Evolutionary conservation across 345 rosid species (phyloP).

Genomic region (Gossypium bickii): DNA sequence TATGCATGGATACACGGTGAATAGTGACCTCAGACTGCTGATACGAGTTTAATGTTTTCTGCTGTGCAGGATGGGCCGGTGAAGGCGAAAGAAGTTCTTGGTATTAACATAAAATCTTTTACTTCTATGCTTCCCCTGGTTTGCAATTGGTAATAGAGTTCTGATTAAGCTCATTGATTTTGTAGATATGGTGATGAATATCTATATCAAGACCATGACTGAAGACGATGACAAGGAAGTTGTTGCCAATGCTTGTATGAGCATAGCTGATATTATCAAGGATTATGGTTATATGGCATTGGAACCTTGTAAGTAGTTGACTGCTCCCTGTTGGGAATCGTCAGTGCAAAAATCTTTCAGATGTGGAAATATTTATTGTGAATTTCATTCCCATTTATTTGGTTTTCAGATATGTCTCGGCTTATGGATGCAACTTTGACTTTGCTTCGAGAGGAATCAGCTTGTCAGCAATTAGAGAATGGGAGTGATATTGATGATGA

Average conservation of each 20-base stretch:
- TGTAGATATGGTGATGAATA: constrained; percentile 75
- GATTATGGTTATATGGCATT: constrained; percentile 74
- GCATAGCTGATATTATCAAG: constrained; percentile 73
- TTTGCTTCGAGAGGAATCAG: constrained; percentile 79
- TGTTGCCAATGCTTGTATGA: constrained; percentile 92
- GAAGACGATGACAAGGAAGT: constrained; percentile 98
- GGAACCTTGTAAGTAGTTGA: constrained; percentile 73
- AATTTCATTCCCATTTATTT: constrained; percentile 17
- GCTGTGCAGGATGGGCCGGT: constrained; percentile 63
- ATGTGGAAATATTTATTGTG: not conserved
- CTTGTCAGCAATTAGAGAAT: constrained; percentile 73
- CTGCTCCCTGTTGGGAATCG: not conserved
- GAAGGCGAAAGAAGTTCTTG: constrained; percentile 74
- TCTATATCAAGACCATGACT: constrained; percentile 72
- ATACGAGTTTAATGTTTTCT: constrained; percentile 16
- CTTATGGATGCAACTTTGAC: constrained; percentile 72
- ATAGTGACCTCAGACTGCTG: not conserved
- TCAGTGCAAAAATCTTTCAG: not conserved
- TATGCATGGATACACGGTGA: not conserved
- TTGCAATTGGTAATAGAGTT: constrained; percentile 12
- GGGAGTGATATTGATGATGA: constrained; percentile 79
- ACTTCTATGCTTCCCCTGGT: not conserved
- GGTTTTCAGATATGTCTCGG: constrained; percentile 61
- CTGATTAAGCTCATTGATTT: constrained; percentile 22
- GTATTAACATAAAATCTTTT: constrained; percentile 29